Base-by-base conservation (phyloP, 352 stramenopile genomes). In the Phytophthora lateralis region DNA sequence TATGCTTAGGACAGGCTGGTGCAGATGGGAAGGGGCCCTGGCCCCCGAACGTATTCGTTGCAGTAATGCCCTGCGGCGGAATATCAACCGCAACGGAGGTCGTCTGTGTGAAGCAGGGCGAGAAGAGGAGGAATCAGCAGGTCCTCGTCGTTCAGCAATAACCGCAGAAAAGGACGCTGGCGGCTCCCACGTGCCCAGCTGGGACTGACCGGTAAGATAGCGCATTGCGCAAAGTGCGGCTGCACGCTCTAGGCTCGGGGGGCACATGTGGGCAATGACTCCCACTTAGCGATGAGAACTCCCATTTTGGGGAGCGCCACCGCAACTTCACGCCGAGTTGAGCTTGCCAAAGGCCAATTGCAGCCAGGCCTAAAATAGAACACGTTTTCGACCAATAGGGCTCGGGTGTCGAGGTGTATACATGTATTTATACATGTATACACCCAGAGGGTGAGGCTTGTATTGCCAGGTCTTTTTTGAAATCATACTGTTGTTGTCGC, bases 221-320 rank as follows among this genome's bases (percentile, higher is more conserved):
- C 37, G 52, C 20, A 49, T 30, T 49, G 41, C n/a, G 21, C 15
- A 34, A 30, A 14, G 5, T 51, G 20, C 38, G 38, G 35, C 44
- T 17, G 20, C 21, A 14, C 14, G 32, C 35, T 10, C 6, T 20
- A 9, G 39, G 17, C 7, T 6, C 12, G 7, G 9, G 17, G 6
- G 3, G 24, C 20, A 39, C 58, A 66, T 48, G 37, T 62, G 55
- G 45, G 34, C 34, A 29, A 29, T 50, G 27, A n/a, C n/a, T n/a
- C n/a, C n/a, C n/a, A n/a, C n/a, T n/a, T 35, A 43, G 55, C 41
- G 49, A 66, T 66, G 49, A 42, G 58, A 42, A 58, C 6, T 32
- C 27, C 27, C 7, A 12, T 32, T 18, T 5, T 5, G 35, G n/a
- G 14, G n/a, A 43, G 37, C n/a, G 37, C 39, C 39, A 45, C 18